phyloP scores from a whole-genome alignment of 2,329 filamentous ascomycete genomes.

The Pestalotiopsis sp. region DNA sequence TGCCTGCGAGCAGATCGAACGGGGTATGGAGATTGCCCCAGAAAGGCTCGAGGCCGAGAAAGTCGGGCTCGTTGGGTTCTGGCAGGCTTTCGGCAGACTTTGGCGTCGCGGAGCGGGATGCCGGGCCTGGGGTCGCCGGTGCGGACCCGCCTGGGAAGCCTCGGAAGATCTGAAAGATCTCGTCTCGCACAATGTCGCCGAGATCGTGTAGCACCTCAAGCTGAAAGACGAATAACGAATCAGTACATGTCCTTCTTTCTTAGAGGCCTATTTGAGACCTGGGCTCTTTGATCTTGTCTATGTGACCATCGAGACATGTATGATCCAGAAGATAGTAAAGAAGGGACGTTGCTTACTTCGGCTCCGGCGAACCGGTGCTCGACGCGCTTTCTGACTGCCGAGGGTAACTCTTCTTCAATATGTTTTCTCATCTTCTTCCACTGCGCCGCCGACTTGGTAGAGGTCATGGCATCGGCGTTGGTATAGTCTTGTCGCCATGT shows the following conservation, averaged over 20 bases:
- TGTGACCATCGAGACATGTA: neutral
- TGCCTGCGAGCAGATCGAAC: neutral
- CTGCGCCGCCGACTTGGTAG: conserved; percentile 21
- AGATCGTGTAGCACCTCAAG: conserved; percentile 24
- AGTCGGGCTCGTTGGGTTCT: conserved; percentile 9
- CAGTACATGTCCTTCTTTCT: neutral
- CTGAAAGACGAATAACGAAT: neutral
- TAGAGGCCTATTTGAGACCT: neutral
- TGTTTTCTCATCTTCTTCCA: conserved; percentile 26
- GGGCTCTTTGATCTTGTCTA: neutral
- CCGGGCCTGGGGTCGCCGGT: conserved; percentile 15
- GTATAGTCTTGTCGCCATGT: conserved; percentile 25
- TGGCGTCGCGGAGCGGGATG: conserved; percentile 22
- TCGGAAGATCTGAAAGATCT: conserved; percentile 27
- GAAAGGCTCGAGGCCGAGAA: conserved; percentile 22
- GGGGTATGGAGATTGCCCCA: conserved; percentile 17
- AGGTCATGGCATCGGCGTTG: conserved; percentile 20
- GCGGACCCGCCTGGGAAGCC: conserved; percentile 23
- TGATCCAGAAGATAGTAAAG: neutral
- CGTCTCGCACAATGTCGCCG: conserved; percentile 28
- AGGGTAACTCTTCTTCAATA: conserved; percentile 28
- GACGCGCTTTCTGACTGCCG: conserved; percentile 27
- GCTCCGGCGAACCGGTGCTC: conserved; percentile 29
- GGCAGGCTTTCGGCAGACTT: conserved; percentile 15
- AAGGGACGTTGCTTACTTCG: conserved; percentile 5